phyloP scores from a whole-genome alignment of 75 land plant species.

The Pinus albicaulis region DNA sequence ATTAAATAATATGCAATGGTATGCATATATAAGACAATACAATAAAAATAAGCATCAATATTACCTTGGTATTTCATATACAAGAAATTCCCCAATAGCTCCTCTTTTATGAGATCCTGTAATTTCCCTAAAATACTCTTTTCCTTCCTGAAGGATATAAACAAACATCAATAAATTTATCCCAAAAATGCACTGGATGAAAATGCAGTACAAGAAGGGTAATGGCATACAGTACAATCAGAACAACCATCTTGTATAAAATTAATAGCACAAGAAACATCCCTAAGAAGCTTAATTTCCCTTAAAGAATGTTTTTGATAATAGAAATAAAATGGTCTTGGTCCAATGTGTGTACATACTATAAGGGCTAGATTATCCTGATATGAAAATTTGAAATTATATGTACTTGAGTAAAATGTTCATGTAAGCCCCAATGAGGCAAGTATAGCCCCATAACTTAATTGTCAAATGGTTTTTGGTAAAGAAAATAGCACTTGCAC shows the following conservation, averaged over 20 bases:
- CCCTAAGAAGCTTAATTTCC: too few relatives aligned
- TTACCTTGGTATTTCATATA: slow-evolving; percentile 78
- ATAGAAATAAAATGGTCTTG: too few relatives aligned
- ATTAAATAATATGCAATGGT: neutral
- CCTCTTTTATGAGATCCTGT: slow-evolving; percentile 80
- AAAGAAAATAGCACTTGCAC: too few relatives aligned
- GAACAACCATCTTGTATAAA: neutral
- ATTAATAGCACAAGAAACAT: neutral
- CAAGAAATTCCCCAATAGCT: slow-evolving; percentile 73
- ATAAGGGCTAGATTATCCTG: too few relatives aligned
- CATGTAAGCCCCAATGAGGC: too few relatives aligned
- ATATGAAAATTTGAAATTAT: too few relatives aligned
- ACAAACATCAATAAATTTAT: slow-evolving; percentile 2
- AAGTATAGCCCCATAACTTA: too few relatives aligned
- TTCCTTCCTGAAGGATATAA: slow-evolving; percentile 52
- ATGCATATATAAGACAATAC: neutral
- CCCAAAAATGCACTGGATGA: neutral
- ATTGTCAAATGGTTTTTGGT: too few relatives aligned
- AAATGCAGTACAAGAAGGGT: neutral
- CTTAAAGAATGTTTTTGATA: too few relatives aligned
- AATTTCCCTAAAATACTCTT: slow-evolving; percentile 75
- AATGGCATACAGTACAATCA: neutral
- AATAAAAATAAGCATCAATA: neutral
- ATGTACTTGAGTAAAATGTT: too few relatives aligned
- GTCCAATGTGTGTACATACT: too few relatives aligned